phyloP scores from a whole-genome alignment of 2,329 filamentous ascomycete species.

The Penicillium sumatraense region DNA sequence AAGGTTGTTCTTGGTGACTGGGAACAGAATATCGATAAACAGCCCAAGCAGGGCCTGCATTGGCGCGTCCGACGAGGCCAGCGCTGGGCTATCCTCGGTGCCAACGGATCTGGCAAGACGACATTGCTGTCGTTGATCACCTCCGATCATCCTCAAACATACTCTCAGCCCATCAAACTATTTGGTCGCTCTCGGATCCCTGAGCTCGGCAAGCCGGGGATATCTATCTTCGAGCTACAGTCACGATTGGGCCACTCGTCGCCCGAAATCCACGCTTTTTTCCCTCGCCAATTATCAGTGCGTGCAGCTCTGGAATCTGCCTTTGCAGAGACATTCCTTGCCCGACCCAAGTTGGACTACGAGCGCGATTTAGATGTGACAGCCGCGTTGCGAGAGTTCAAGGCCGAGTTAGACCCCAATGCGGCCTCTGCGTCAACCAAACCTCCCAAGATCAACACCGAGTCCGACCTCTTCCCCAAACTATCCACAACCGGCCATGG shows the following conservation, averaged over 20 bases:
- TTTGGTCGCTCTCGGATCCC: conserved; percentile 84
- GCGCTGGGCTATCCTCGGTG: conserved; percentile 89
- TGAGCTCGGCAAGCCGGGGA: conserved; percentile 69
- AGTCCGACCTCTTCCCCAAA: conserved; percentile 28
- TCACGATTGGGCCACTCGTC: conserved; percentile 88
- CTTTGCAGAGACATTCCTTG: conserved; percentile 85
- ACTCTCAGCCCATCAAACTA: conserved; percentile 82
- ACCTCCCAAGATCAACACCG: conserved; percentile 7
- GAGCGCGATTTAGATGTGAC: conserved; percentile 66
- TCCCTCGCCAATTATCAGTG: conserved; percentile 76
- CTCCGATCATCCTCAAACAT: conserved; percentile 94
- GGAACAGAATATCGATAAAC: conserved; percentile 62
- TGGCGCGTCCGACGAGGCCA: conserved; percentile 85
- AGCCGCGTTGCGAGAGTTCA: conserved; percentile 76
- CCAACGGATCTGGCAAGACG: conserved; percentile 94
- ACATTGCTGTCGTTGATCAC: conserved; percentile 90
- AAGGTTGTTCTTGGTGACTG: conserved; percentile 82
- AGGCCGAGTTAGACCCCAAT: conserved; percentile 71
- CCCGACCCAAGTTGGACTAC: conserved; percentile 67
- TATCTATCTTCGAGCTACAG: conserved; percentile 93
- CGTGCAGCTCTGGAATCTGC: conserved; percentile 80
- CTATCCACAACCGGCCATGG: background rate
- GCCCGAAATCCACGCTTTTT: conserved; percentile 91
- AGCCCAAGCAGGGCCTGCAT: conserved; percentile 66
- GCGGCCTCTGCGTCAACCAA: conserved; percentile 5